Evolutionary conservation across 2,329 filamentous ascomycete species (phyloP).

Genomic region (Elsinoe necatrix): DNA sequence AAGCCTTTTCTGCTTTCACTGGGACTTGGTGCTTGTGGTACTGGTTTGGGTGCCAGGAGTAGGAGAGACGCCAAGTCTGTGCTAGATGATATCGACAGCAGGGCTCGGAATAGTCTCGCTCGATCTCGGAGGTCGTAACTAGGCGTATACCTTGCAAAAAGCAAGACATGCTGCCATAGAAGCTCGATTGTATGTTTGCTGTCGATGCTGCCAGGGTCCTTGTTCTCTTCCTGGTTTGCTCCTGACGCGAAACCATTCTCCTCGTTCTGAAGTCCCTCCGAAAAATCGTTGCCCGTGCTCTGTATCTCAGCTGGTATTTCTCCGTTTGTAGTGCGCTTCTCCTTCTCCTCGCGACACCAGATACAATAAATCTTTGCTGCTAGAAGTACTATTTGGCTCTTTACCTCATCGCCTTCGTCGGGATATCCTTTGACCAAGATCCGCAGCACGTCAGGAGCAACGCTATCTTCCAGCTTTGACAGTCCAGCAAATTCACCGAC

Average conservation of each 20-base stretch:
- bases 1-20: conserved; percentile 74
- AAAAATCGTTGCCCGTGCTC: conserved; percentile 23
- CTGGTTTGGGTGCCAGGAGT: conserved; percentile 86
- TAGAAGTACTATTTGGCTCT: conserved; percentile 82
- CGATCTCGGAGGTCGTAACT: conserved; percentile 94
- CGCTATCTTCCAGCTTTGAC: conserved; percentile 66
- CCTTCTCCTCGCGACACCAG: conserved; percentile 58
- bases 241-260: conserved; percentile 21
- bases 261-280: conserved; percentile 19
- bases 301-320: conserved; percentile 17
- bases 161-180: conserved; percentile 76
- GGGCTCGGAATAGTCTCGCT: conserved; percentile 74
- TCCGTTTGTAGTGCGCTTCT: conserved; percentile 28
- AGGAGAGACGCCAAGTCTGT: conserved; percentile 83
- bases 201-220: conserved; percentile 29
- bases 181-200: conserved; percentile 57
- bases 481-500: conserved; percentile 86
- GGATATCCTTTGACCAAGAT: conserved; percentile 80
- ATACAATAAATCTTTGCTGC: conserved; percentile 97
- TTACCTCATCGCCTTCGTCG: conserved; percentile 75
- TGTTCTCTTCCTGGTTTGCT: background rate
- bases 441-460: conserved; percentile 83
- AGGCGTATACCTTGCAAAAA: conserved; percentile 83
- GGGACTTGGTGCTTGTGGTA: conserved; percentile 81
- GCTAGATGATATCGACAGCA: conserved; percentile 64